These are phyloP conservation scores for Mortierella antarctica DNA, from an alignment of 192 early-diverging fungal species.

Conservation along the genomic window DNA sequence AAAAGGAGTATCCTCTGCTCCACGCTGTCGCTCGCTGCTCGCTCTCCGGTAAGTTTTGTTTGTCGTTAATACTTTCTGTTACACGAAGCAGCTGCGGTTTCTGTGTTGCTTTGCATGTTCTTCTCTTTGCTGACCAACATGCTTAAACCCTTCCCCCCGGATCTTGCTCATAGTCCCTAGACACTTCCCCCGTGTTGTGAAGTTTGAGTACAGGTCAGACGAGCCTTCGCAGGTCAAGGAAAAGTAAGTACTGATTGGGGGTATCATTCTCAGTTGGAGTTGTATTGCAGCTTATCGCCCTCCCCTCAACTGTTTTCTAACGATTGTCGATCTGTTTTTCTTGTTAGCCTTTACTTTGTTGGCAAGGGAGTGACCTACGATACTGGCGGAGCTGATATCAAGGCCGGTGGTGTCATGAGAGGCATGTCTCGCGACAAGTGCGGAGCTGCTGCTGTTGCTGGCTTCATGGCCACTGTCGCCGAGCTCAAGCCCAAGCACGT, in stretches of 20 bases:
- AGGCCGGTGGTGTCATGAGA: conserved; percentile 83
- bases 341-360: conserved; percentile 76
- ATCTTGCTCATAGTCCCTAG: conserved; percentile 57
- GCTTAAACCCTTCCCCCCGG: not conserved
- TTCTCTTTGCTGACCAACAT: not conserved
- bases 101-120: not conserved
- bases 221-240: conserved; percentile 80
- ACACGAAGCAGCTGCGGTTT: too few species aligned
- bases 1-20: conserved; percentile 85
- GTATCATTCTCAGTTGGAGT: not conserved
- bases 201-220: conserved; percentile 75
- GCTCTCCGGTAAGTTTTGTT: conserved; percentile 65
- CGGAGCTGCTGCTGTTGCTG: conserved; percentile 85
- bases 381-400: conserved; percentile 90
- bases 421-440: conserved; percentile 94
- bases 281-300: not conserved
- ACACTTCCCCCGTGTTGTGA: conserved; percentile 74
- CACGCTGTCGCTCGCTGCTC: conserved; percentile 81
- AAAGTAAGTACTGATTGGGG: conserved; percentile 58
- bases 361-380: conserved; percentile 95
- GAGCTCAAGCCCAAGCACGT: conserved; percentile 71
- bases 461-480: conserved; percentile 81
- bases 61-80: not conserved
- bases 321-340: conserved; percentile 2
- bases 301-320: not conserved